phyloP scores from a whole-genome alignment of 768 basidiomycete genomes.

The Amanita fuliginea region DNA sequence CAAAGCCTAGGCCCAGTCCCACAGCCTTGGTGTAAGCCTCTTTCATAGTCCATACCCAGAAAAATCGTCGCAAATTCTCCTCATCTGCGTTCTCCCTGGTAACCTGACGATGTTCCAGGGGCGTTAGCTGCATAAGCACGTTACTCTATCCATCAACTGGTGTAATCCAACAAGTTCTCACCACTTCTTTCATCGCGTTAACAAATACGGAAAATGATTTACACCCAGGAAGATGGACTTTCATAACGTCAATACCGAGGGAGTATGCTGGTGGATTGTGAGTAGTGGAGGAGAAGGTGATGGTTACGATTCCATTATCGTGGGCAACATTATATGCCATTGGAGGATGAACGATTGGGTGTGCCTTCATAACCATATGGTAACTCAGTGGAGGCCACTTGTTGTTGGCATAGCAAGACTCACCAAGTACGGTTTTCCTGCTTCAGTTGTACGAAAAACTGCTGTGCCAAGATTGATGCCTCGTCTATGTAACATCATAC shows the following conservation, averaged over 20 bases:
- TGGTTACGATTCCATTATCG: slow-evolving; percentile 61
- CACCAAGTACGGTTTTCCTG: slow-evolving; percentile 73
- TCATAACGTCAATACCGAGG: slow-evolving; percentile 79
- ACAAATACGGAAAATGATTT: slow-evolving; percentile 52
- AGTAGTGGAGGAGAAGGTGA: slow-evolving; percentile 43
- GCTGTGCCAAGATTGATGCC: slow-evolving; percentile 38
- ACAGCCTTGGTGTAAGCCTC: slow-evolving; percentile 89
- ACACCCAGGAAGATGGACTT: slow-evolving; percentile 48
- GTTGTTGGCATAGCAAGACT: slow-evolving; percentile 17
- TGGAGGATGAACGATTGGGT: slow-evolving; percentile 33
- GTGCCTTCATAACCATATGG: slow-evolving; percentile 24
- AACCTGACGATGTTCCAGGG: slow-evolving; percentile 27
- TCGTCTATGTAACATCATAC: slow-evolving; percentile 47
- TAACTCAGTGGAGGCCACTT: not conserved
- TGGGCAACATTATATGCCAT: slow-evolving; percentile 78
- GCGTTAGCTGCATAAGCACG: slow-evolving; percentile 26
- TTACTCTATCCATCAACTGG: slow-evolving; percentile 3
- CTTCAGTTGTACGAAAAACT: slow-evolving; percentile 42
- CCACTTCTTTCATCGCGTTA: slow-evolving; percentile 55
- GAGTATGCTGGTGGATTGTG: slow-evolving; percentile 41
- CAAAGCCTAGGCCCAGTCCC: slow-evolving; percentile 74
- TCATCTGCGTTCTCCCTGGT: slow-evolving; percentile 28
- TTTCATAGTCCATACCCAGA: slow-evolving; percentile 84
- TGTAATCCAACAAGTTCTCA: slow-evolving; percentile 14
- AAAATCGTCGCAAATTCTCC: slow-evolving; percentile 53